Conservation (phyloP, 148 eudicot species). For the Cornus suecica region DNA sequence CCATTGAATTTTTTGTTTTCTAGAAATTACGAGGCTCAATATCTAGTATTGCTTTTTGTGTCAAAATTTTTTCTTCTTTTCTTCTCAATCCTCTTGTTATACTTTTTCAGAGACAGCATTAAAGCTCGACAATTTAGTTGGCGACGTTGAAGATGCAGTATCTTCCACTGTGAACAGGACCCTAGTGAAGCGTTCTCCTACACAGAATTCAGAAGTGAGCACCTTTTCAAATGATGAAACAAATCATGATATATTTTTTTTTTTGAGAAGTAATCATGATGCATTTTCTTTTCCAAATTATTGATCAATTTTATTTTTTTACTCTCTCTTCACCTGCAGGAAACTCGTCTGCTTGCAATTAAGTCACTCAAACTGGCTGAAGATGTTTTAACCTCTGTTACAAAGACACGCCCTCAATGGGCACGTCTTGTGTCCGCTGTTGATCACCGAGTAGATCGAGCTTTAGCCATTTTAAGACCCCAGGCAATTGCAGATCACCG, state of each 20-base stretch:
- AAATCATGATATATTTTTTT: conserved; percentile 2
- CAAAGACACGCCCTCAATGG: conserved; percentile 77
- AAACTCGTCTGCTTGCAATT: conserved; percentile 54
- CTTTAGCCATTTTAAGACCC: conserved; percentile 83
- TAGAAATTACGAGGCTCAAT: background rate
- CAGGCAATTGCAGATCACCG: conserved; percentile 94
- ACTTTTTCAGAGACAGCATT: conserved; percentile 72
- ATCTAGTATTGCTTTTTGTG: background rate
- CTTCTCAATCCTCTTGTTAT: conserved; percentile 6
- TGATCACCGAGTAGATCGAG: conserved; percentile 83
- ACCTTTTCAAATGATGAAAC: background rate
- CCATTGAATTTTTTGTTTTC: background rate
- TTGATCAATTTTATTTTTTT: no score
- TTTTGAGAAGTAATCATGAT: no score
- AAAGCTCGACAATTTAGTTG: conserved; percentile 80
- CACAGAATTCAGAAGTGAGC: conserved; percentile 58
- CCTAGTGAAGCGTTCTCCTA: conserved; percentile 37
- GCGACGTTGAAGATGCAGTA: conserved; percentile 92
- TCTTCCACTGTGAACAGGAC: conserved; percentile 64
- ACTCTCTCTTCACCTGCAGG: conserved; percentile 38
- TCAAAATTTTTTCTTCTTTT: background rate
- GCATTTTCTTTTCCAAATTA: no score
- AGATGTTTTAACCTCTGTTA: conserved; percentile 57
- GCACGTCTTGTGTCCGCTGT: conserved; percentile 74
- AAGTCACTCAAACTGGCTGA: conserved; percentile 61